These are phyloP conservation scores for Lentinula boryana DNA, from an alignment of 768 basidiomycete species.

Conservation along the genomic window DNA sequence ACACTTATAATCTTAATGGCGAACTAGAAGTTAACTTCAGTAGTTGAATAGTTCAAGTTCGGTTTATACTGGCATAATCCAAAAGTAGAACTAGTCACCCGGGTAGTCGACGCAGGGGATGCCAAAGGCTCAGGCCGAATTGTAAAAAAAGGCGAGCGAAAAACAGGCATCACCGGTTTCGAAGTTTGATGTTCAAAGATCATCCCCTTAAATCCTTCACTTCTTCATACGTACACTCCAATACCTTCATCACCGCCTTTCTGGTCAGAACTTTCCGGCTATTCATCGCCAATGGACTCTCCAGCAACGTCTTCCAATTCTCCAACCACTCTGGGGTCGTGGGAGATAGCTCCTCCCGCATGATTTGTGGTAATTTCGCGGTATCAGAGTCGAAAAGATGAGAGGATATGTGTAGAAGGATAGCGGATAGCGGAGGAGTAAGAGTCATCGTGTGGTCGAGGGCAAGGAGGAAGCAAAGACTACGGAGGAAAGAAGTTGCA, in stretches of 20 bases:
- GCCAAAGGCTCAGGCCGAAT: no score
- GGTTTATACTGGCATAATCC: no score
- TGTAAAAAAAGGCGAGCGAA: no score
- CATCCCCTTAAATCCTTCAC: conserved; percentile 45
- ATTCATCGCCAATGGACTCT: conserved; percentile 2
- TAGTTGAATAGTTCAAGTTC: no score
- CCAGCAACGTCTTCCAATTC: conserved; percentile 56
- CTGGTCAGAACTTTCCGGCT: conserved; percentile 44
- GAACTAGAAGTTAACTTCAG: no score
- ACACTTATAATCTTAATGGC: no score
- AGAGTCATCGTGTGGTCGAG: conserved; percentile 55
- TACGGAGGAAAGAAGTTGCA: conserved; percentile 51
- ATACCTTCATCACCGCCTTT: conserved; percentile 46
- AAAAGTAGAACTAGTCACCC: no score
- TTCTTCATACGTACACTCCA: conserved; percentile 55
- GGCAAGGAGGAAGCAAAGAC: conserved; percentile 55
- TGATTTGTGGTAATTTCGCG: conserved; percentile 50
- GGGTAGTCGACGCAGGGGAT: no score
- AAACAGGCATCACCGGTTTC: no score
- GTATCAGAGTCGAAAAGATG: conserved; percentile 68
- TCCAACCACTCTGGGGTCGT: conserved; percentile 66
- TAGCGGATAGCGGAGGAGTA: conserved; percentile 55
- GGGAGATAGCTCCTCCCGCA: conserved; percentile 67
- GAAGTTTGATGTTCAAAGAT: conserved; percentile 27
- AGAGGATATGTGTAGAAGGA: conserved; percentile 59